phyloP scores from a whole-genome alignment of 371 early-diverging fungal species.

The Rhizopus arrhizus region DNA sequence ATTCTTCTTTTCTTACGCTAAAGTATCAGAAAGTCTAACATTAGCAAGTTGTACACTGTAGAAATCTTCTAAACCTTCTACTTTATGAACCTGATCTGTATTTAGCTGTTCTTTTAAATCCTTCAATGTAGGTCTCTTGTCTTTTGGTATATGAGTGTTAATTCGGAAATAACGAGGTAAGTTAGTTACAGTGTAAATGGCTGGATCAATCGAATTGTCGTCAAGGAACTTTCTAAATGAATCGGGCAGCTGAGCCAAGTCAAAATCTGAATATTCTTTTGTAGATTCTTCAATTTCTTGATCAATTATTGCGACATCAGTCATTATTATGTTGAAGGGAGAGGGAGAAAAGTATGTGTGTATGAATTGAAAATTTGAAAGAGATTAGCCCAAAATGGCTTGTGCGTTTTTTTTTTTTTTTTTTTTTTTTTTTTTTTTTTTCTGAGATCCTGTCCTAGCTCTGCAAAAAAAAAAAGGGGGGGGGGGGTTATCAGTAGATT shows the following conservation, averaged over 20 bases:
- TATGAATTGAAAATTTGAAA: no score
- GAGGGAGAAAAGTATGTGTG: no score
- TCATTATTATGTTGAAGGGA: neutral
- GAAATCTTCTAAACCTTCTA: conserved; percentile 34
- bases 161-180: conserved; percentile 77
- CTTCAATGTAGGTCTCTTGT: conserved; percentile 41
- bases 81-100: conserved; percentile 37
- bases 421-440: no score
- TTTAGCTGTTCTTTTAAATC: conserved; percentile 48
- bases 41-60: conserved; percentile 35
- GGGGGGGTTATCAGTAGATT: no score
- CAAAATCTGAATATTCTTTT: conserved; percentile 22
- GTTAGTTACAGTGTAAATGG: conserved; percentile 58
- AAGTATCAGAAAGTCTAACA: conserved; percentile 43
- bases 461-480: no score
- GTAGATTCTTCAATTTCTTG: neutral
- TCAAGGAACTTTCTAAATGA: conserved; percentile 63
- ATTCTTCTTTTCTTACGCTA: conserved; percentile 30
- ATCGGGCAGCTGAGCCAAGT: conserved; percentile 52
- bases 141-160: conserved; percentile 49
- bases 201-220: conserved; percentile 68
- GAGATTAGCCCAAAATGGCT: no score
- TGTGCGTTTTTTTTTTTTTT: no score
- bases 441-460: no score
- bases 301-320: neutral